Conservation (phyloP, 106 monocot genomes). For the Phalaenopsis equestris region DNA sequence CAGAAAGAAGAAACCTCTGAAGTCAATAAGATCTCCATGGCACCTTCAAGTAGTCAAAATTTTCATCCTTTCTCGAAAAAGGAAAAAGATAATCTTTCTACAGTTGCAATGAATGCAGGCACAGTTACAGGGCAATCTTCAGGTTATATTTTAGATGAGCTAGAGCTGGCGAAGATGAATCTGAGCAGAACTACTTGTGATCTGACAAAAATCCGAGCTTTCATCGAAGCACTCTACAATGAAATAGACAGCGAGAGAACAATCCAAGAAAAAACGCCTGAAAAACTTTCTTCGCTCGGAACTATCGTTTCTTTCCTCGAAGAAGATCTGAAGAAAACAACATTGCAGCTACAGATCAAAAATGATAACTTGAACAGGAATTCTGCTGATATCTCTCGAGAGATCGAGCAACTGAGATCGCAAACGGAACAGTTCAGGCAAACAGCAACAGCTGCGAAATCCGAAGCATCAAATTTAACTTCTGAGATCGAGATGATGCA, state of each 20-base stretch:
- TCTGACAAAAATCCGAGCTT: constrained; percentile 39
- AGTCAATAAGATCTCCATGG: not conserved
- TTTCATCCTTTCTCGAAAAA: constrained; percentile 20
- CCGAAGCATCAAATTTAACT: constrained; percentile 37
- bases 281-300: constrained; percentile 49
- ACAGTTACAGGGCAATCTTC: constrained; percentile 29
- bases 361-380: constrained; percentile 13
- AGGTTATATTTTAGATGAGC: constrained; percentile 35
- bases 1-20: constrained; percentile 43
- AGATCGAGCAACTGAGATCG: constrained; percentile 53
- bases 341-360: constrained; percentile 29
- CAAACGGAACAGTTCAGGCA: constrained; percentile 54
- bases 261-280: constrained; percentile 39
- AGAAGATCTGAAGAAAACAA: constrained; percentile 53
- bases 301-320: constrained; percentile 41
- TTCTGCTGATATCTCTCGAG: constrained; percentile 26
- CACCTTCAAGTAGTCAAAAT: constrained; percentile 19
- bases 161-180: constrained; percentile 76
- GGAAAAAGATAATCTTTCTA: constrained; percentile 10
- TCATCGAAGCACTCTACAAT: constrained; percentile 36
- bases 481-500: constrained; percentile 54
- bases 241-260: constrained; percentile 53
- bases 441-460: constrained; percentile 40
- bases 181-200: constrained; percentile 53
- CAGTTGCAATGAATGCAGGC: not conserved